These are phyloP conservation scores for Lolium multiflorum DNA, from an alignment of 176 grass and related monocot species.

Conservation along the genomic window DNA sequence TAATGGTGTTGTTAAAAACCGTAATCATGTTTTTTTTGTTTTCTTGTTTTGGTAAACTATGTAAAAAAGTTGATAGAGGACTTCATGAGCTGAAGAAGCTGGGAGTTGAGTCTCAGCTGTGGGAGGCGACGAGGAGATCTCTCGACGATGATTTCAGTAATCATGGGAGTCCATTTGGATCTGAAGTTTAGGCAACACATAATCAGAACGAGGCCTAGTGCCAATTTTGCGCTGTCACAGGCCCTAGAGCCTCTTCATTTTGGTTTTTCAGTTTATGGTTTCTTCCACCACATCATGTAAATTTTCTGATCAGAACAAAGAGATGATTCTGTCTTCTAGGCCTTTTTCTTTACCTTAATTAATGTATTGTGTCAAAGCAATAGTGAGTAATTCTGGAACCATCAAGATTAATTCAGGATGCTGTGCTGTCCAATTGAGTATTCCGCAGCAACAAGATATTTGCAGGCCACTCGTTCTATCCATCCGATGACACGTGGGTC, in stretches of 20 bases:
- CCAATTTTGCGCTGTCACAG: constrained; percentile 44
- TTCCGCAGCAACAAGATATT: background rate
- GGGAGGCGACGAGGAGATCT: constrained; percentile 72
- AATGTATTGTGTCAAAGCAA: constrained; percentile 31
- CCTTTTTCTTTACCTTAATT: background rate
- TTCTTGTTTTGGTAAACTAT: background rate
- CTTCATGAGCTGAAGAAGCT: constrained; percentile 88
- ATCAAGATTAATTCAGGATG: background rate
- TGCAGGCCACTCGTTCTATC: background rate
- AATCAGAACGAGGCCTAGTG: constrained; percentile 20
- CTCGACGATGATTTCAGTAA: constrained; percentile 53
- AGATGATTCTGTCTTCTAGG: background rate
- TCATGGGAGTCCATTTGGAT: constrained; percentile 64
- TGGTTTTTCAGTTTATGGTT: background rate
- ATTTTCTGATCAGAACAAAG: background rate
- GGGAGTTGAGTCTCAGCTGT: constrained; percentile 84
- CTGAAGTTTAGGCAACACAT: constrained; percentile 51
- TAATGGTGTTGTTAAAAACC: background rate
- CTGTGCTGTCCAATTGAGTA: background rate
- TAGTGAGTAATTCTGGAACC: constrained; percentile 3
- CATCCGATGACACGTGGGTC: background rate
- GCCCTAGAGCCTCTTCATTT: constrained; percentile 26
- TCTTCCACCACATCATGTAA: constrained; percentile 29
- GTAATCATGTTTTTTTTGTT: background rate
- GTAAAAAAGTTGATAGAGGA: constrained; percentile 78